phyloP scores from a whole-genome alignment of 768 basidiomycete species.

The Rhodotorula taiwanensis region DNA sequence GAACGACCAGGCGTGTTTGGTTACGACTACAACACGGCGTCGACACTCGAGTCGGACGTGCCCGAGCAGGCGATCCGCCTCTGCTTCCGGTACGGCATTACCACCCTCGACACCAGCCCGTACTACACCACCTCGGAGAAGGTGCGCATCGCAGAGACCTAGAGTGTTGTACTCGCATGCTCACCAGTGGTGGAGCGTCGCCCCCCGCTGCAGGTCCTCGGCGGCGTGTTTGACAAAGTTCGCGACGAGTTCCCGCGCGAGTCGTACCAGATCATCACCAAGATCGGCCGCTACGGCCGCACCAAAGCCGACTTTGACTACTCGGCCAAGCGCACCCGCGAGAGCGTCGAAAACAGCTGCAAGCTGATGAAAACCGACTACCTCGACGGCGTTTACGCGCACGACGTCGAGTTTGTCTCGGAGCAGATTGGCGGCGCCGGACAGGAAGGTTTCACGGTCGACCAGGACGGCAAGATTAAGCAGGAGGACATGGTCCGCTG shows the following conservation, averaged over 20 bases:
- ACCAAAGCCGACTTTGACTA: conserved; percentile 62
- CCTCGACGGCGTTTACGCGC: conserved; percentile 70
- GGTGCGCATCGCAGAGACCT: too few species aligned
- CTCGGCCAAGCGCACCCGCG: conserved; percentile 54
- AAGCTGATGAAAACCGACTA: conserved; percentile 65
- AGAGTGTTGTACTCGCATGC: too few species aligned
- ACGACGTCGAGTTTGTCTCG: conserved; percentile 62
- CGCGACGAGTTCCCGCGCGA: conserved; percentile 65
- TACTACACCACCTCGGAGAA: conserved; percentile 73
- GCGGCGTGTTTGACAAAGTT: conserved; percentile 54
- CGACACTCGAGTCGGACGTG: conserved; percentile 9
- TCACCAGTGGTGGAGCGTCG: too few species aligned
- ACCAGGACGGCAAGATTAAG: conserved; percentile 23
- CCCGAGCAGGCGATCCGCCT: conserved; percentile 29
- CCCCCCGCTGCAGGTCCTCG: conserved; percentile 54
- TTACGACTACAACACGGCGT: conserved; percentile 34
- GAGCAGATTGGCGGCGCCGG: conserved; percentile 29
- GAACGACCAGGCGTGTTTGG: conserved; percentile 26
- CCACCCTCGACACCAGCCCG: conserved; percentile 71
- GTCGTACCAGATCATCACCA: conserved; percentile 66
- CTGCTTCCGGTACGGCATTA: conserved; percentile 64
- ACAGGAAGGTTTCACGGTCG: conserved; percentile 26
- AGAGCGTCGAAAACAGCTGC: conserved; percentile 56
- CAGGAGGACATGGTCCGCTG: conserved; percentile 55
- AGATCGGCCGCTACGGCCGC: conserved; percentile 70